Base-by-base conservation (phyloP, 2,329 filamentous ascomycete species). In the Trichoderma koningii region DNA sequence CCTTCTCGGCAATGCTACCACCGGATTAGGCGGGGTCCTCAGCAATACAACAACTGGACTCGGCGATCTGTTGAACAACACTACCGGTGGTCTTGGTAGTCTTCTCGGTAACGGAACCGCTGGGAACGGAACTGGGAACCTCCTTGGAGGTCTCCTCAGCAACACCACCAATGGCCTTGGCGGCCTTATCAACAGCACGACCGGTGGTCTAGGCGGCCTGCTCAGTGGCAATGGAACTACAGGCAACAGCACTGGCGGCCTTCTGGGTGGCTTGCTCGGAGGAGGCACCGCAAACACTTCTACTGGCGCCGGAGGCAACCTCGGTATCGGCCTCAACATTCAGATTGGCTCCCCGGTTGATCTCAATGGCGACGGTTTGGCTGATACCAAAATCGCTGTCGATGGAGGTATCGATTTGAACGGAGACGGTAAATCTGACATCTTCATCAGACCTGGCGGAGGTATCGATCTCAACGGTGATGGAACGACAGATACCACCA, bases 391-490 rank as follows among this genome's bases (percentile, higher is more conserved):
- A n/a, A 30, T 64, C 50, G 60, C 15, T 1, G 28, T n/a, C 1
- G 6, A 19, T 7, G 51, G 53, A 2, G 19, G n/a, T 2, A 42
- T 63, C 5, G 60, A 63, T 6, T 14, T 42, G 0, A 63, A 55
- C 19, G n/a, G 41, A 10, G 64, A 66, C 17, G 34, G 23, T 19
- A 41, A 12, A 26, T 17, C 60, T 21, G 21, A 60, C 9, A 50
- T 60, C 19, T 42, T 23, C 5, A 28, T 51, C 45, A 41, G 15
- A 7, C 15, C 17, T 15, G 28, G 21, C 19, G 45, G 45, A 41
- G 56, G 56, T 28, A 19, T 48, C 38, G 60, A 63, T 47, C 41
- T 48, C 3, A 42, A 61, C 41, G 57, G 45, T 17, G 63, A 65
- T 60, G 55, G 55, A 26, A 23, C n/a, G 14, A 45, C 56, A 6